These are phyloP conservation scores for Pyrenochaeta sp. DNA, from an alignment of 2,329 filamentous ascomycete species.

Conservation along the genomic window DNA sequence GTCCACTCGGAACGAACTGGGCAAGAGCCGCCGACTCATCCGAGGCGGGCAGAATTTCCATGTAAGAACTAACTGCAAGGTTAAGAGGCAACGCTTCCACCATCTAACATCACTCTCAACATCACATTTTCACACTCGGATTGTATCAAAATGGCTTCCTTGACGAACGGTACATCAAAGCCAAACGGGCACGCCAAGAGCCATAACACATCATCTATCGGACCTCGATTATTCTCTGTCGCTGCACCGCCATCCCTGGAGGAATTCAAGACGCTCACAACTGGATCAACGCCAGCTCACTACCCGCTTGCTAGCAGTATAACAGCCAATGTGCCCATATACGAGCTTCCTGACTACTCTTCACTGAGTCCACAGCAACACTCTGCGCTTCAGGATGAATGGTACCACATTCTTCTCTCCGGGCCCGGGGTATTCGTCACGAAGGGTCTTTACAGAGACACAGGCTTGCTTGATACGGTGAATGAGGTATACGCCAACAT, in stretches of 20 bases:
- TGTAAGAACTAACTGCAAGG: background rate
- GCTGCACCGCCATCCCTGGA: constrained; percentile 51
- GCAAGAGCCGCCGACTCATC: constrained; percentile 2
- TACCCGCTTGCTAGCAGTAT: constrained; percentile 61
- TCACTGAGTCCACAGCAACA: constrained; percentile 40
- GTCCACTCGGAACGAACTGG: background rate
- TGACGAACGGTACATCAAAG: background rate
- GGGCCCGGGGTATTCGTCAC: constrained; percentile 70
- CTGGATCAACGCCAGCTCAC: constrained; percentile 43
- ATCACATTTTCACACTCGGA: background rate
- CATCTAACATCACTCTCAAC: background rate
- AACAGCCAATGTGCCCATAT: constrained; percentile 64
- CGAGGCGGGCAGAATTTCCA: constrained; percentile 6
- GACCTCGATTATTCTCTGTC: constrained; percentile 37
- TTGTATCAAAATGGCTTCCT: constrained; percentile 1
- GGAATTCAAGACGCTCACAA: constrained; percentile 57
- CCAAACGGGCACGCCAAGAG: constrained; percentile 3
- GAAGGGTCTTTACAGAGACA: constrained; percentile 47
- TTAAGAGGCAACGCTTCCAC: background rate
- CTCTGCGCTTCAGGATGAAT: constrained; percentile 65
- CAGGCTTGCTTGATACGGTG: constrained; percentile 38
- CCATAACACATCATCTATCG: constrained; percentile 16
- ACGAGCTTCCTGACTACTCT: constrained; percentile 56
- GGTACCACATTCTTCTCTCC: constrained; percentile 64
- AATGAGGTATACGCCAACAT: constrained; percentile 31